Conservation (phyloP, 345 rosid species). For the Lepidium aucheri region DNA sequence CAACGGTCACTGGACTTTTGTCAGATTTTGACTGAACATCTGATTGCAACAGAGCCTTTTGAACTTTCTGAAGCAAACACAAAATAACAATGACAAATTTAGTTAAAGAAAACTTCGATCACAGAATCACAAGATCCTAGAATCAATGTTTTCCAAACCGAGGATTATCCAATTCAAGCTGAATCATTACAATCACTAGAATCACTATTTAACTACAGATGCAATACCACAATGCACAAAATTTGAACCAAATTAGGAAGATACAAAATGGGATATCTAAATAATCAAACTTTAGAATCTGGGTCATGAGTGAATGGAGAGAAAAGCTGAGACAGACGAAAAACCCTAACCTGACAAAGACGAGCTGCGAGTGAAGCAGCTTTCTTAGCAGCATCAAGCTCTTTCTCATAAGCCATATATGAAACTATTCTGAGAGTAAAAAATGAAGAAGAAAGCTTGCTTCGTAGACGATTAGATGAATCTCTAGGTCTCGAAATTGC, state of each 20-base stretch:
- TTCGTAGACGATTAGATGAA: background rate
- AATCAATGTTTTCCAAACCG: too few relatives aligned
- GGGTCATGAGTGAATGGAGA: background rate
- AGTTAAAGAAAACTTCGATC: background rate
- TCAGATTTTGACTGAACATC: slow-evolving; percentile 90
- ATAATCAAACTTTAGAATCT: background rate
- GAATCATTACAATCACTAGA: background rate
- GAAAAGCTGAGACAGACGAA: background rate
- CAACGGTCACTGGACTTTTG: slow-evolving; percentile 90
- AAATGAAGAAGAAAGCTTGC: slow-evolving; percentile 15
- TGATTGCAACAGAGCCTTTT: slow-evolving; percentile 68
- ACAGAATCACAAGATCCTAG: background rate
- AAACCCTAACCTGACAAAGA: slow-evolving; percentile 62
- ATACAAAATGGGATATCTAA: slow-evolving; percentile 18
- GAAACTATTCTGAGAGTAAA: slow-evolving; percentile 26
- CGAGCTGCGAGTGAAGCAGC: slow-evolving; percentile 86
- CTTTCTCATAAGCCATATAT: slow-evolving; percentile 67
- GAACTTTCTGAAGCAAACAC: slow-evolving; percentile 60
- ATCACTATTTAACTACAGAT: background rate
- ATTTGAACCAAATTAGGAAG: background rate
- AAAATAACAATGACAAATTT: background rate
- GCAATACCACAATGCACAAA: background rate
- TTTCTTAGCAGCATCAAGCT: slow-evolving; percentile 85
- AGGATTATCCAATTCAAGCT: too few relatives aligned
- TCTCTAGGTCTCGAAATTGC: slow-evolving; percentile 3